phyloP scores from a whole-genome alignment of 768 basidiomycete genomes.

The Hortiboletus flavorubellus region DNA sequence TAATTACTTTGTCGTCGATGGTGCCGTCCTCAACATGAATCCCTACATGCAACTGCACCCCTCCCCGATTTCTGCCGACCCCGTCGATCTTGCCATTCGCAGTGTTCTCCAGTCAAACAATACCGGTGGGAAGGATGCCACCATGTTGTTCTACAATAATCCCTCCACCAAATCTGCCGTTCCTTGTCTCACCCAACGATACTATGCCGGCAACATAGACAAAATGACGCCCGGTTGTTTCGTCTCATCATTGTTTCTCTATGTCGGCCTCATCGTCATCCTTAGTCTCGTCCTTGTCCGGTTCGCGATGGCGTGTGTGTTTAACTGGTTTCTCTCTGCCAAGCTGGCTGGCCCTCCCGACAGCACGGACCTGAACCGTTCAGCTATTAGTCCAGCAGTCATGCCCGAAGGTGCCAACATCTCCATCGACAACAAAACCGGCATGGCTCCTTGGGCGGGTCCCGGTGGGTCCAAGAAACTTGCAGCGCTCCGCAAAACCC shows the following conservation, averaged over 20 bases:
- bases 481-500: slow-evolving; percentile 35
- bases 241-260: slow-evolving; percentile 84
- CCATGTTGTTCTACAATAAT: slow-evolving; percentile 78
- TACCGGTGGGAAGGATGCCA: slow-evolving; percentile 81
- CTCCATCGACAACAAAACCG: slow-evolving; percentile 85
- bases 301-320: slow-evolving; percentile 93
- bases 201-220: slow-evolving; percentile 93
- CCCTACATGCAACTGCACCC: slow-evolving; percentile 81
- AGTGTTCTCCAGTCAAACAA: slow-evolving; percentile 48
- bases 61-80: slow-evolving; percentile 62
- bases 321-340: slow-evolving; percentile 93
- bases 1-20: slow-evolving; percentile 87
- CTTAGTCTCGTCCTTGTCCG: slow-evolving; percentile 86
- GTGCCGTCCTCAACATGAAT: slow-evolving; percentile 88
- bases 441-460: slow-evolving; percentile 93
- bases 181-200: slow-evolving; percentile 79
- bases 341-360: slow-evolving; percentile 76
- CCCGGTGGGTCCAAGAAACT: slow-evolving; percentile 50
- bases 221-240: slow-evolving; percentile 97
- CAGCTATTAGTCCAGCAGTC: slow-evolving; percentile 91
- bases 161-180: slow-evolving; percentile 62
- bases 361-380: slow-evolving; percentile 66
- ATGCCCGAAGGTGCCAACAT: slow-evolving; percentile 96
- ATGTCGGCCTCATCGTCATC: slow-evolving; percentile 87
- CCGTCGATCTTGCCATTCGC: slow-evolving; percentile 81